A percentile compares a stretch with the other conserved stretches of the same genome.
These are phyloP conservation scores for Centella asiatica DNA, from an alignment of 129 eudicot genomes.

Conservation along the genomic window DNA sequence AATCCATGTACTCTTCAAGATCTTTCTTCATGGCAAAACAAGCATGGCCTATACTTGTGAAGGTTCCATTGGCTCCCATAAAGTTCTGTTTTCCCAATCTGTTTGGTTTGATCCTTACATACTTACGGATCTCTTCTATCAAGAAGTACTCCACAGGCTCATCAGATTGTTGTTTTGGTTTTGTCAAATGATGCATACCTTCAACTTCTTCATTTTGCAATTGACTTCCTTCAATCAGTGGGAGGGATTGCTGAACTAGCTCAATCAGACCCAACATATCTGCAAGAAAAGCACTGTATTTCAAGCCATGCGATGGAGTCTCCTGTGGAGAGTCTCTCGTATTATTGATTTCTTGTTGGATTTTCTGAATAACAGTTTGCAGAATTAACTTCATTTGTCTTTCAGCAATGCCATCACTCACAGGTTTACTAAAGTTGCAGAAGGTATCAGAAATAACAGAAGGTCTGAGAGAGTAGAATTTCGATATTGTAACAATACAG, in stretches of 20 bases:
- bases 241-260: constrained; percentile 15
- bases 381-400: constrained; percentile 16
- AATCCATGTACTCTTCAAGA: constrained; percentile 74
- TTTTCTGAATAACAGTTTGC: constrained; percentile 34
- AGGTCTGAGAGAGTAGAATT: constrained; percentile 48
- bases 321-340: constrained; percentile 21
- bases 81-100: constrained; percentile 57
- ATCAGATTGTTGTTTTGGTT: constrained; percentile 6
- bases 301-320: constrained; percentile 16
- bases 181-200: constrained; percentile 10
- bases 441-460: constrained; percentile 28
- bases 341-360: constrained; percentile 30
- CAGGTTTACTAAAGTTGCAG: constrained; percentile 24
- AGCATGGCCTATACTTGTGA: constrained; percentile 65
- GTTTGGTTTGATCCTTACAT: constrained; percentile 60
- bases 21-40: constrained; percentile 61
- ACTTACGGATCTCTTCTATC: constrained; percentile 63
- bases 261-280: constrained; percentile 49
- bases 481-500: constrained; percentile 34
- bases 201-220: neutral
- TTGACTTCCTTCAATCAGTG: neutral
- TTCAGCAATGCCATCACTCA: neutral
- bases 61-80: constrained; percentile 81
- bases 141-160: constrained; percentile 39
- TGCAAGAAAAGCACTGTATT: constrained; percentile 43